Evolutionary conservation across 1,284 basidiomycete species (phyloP).

Genomic region (Mycosarcoma mackinlayi): DNA sequence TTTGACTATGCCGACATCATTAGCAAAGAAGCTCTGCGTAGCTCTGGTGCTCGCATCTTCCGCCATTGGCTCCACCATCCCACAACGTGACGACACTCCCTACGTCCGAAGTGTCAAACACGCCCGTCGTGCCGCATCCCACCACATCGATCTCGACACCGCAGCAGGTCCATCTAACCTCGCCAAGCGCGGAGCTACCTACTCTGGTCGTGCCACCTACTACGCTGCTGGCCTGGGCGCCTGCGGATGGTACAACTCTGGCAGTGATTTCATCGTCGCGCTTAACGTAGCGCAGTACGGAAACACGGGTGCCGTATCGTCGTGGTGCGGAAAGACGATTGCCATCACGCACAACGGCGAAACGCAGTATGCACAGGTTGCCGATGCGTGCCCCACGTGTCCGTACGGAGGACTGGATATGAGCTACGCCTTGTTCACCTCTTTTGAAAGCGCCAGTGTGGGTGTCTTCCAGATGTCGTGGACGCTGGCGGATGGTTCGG

Average conservation of each 20-base stretch:
- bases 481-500: constrained; percentile 29
- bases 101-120: constrained; percentile 34
- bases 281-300: constrained; percentile 53
- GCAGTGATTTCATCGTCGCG: constrained; percentile 44
- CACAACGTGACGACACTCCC: constrained; percentile 4
- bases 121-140: constrained; percentile 12
- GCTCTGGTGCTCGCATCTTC: constrained; percentile 23
- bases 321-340: constrained; percentile 75
- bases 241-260: constrained; percentile 42
- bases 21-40: constrained; percentile 15
- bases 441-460: constrained; percentile 31
- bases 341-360: constrained; percentile 73
- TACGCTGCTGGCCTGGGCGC: constrained; percentile 48
- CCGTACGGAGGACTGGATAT: constrained; percentile 81
- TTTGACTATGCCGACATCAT: constrained; percentile 17
- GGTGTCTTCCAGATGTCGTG: constrained; percentile 60
- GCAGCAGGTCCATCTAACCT: constrained; percentile 24
- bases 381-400: constrained; percentile 80
- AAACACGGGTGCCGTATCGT: constrained; percentile 22
- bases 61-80: neutral
- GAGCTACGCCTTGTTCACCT: constrained; percentile 77
- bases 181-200: constrained; percentile 28
- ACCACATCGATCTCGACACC: too few relatives aligned
- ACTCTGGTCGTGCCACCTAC: constrained; percentile 42
- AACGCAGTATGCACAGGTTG: constrained; percentile 74